Evolutionary conservation across 1,284 basidiomycete species (phyloP).

Genomic region (Earliella scabrosa): DNA sequence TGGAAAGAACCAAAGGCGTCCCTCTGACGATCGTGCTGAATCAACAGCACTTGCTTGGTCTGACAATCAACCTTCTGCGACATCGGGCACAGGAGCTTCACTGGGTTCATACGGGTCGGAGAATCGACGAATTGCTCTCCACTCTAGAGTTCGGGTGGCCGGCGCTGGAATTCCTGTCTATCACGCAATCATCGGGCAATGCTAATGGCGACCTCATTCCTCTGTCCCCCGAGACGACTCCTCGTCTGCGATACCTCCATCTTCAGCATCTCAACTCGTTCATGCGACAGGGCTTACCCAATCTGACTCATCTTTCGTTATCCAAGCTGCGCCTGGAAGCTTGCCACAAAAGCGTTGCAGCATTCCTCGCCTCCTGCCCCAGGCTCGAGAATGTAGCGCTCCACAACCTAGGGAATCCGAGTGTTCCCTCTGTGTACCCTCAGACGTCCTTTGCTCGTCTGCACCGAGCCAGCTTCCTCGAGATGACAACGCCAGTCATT

Average conservation of each 20-base stretch:
- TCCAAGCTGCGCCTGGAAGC: not conserved
- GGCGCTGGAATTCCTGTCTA: not conserved
- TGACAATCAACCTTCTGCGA: not conserved
- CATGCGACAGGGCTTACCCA: not conserved
- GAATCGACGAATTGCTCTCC: not conserved
- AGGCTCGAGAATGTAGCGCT: not conserved
- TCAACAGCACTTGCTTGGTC: too few species aligned
- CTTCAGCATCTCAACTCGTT: not conserved
- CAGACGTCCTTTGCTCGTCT: not conserved
- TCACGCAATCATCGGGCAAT: not conserved
- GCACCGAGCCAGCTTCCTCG: not conserved
- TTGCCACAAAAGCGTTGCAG: not conserved
- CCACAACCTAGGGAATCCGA: not conserved
- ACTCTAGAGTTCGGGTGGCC: not conserved
- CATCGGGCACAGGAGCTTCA: not conserved
- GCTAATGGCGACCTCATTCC: not conserved
- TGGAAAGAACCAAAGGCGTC: not conserved
- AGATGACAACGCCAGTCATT: not conserved
- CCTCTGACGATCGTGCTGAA: not conserved
- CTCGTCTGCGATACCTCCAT: not conserved
- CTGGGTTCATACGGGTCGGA: not conserved
- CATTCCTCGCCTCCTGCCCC: not conserved
- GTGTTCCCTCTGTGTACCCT: not conserved
- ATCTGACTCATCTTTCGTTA: not conserved
- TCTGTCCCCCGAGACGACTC: not conserved